A percentile compares a stretch with the other conserved stretches of the same genome.
Evolutionary conservation across 345 rosid genomes (phyloP).

Genomic region (Punica granatum): DNA sequence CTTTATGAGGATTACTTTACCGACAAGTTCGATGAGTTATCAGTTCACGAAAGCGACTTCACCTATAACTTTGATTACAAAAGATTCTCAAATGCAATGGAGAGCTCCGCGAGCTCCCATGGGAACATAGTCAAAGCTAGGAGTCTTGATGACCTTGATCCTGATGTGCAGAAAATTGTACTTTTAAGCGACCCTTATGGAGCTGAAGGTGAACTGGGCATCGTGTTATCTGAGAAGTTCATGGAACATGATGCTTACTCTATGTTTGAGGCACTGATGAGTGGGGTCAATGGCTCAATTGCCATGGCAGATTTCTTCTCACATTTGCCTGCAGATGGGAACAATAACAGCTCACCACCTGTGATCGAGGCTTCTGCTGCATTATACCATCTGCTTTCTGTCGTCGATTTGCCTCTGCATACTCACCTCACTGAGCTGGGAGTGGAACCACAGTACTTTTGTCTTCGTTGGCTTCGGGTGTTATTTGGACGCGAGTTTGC

Average conservation of each 20-base stretch:
- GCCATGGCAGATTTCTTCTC: conserved; percentile 82
- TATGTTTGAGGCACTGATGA: conserved; percentile 96
- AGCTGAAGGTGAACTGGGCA: conserved; percentile 96
- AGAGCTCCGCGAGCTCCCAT: conserved; percentile 43
- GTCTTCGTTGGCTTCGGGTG: conserved; percentile 93
- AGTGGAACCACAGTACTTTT: conserved; percentile 96
- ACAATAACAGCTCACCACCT: conserved; percentile 63
- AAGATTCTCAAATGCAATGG: conserved; percentile 53
- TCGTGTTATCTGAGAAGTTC: conserved; percentile 90
- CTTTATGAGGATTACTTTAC: conserved; percentile 76
- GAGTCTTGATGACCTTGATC: conserved; percentile 78
- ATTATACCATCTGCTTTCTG: conserved; percentile 61
- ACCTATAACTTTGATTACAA: conserved; percentile 78
- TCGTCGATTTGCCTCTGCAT: conserved; percentile 78
- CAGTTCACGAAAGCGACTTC: conserved; percentile 65
- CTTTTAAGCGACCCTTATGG: conserved; percentile 86
- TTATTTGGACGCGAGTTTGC: conserved; percentile 87
- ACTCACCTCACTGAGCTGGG: conserved; percentile 87
- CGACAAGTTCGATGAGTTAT: conserved; percentile 78
- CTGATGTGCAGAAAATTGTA: conserved; percentile 59
- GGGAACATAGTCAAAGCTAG: conserved; percentile 39
- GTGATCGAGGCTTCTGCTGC: conserved; percentile 89
- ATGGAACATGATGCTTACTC: conserved; percentile 98
- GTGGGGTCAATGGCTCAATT: conserved; percentile 63
- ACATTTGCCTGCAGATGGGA: conserved; percentile 41